Percentiles rank a stretch among this genome's conserved stretches.
These are phyloP conservation scores for Byssochlamys sp. DNA, from an alignment of 2,329 filamentous ascomycete species.

Conservation along the genomic window DNA sequence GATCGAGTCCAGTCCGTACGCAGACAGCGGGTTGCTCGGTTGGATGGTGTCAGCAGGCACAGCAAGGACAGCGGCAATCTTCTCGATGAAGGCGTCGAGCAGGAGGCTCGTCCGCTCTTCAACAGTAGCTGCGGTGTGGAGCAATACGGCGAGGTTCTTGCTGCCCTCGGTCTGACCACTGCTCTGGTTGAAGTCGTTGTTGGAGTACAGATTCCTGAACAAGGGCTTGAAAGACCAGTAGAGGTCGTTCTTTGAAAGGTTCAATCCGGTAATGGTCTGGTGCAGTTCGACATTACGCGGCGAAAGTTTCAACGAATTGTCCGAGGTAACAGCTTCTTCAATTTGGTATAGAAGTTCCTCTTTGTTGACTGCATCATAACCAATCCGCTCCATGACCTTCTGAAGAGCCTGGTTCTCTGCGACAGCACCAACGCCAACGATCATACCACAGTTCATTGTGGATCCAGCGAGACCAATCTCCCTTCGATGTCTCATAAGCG, in stretches of 20 bases:
- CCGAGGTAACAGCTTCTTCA: conserved; percentile 10
- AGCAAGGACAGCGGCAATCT: conserved; percentile 6
- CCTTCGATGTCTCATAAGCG: conserved; percentile 10
- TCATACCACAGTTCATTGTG: conserved; percentile 8
- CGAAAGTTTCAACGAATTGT: neutral
- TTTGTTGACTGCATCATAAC: conserved; percentile 13
- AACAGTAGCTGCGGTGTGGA: conserved; percentile 5
- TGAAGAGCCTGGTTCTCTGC: conserved; percentile 12
- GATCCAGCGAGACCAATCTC: conserved; percentile 7
- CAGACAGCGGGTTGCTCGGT: conserved; percentile 8
- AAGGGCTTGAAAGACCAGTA: conserved; percentile 11
- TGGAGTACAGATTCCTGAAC: conserved; percentile 13
- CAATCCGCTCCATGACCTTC: conserved; percentile 12
- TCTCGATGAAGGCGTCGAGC: conserved; percentile 8
- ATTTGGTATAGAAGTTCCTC: conserved; percentile 13
- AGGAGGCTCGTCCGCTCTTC: conserved; percentile 6
- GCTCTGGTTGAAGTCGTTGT: conserved; percentile 10
- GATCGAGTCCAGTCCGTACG: conserved; percentile 13
- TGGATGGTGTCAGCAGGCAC: conserved; percentile 5
- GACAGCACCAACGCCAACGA: conserved; percentile 8
- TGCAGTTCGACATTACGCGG: conserved; percentile 8
- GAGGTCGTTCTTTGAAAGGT: conserved; percentile 10
- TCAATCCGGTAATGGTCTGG: conserved; percentile 15
- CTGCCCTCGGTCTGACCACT: conserved; percentile 1
- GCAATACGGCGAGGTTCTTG: conserved; percentile 8